These are phyloP conservation scores for Talaromyces thailandensis DNA, from an alignment of 495 filamentous ascomycete species.

Conservation along the genomic window DNA sequence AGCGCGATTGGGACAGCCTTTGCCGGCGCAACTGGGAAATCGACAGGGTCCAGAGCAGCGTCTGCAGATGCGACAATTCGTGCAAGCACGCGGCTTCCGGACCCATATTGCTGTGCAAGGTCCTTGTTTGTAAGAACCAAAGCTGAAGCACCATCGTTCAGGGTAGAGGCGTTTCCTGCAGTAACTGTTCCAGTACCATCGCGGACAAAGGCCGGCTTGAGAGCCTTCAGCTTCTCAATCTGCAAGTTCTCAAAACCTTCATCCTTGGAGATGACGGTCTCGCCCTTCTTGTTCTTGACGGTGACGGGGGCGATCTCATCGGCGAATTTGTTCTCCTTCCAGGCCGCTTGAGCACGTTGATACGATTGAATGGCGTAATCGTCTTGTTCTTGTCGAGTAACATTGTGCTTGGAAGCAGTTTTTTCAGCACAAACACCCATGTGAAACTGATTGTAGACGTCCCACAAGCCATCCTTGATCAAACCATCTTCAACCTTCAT, in stretches of 20 bases:
- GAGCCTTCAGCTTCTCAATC: constrained; percentile 68
- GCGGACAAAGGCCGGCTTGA: constrained; percentile 85
- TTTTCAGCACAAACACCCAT: constrained; percentile 98
- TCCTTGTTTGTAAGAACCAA: constrained; percentile 73
- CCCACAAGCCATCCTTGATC: constrained; percentile 91
- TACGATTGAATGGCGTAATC: constrained; percentile 84
- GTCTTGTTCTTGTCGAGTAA: constrained; percentile 80
- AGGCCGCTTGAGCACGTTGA: constrained; percentile 80
- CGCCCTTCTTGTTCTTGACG: constrained; percentile 75
- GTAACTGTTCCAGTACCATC: constrained; percentile 85
- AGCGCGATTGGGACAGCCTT: constrained; percentile 90
- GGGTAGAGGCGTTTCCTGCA: constrained; percentile 82
- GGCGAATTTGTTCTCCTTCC: constrained; percentile 66
- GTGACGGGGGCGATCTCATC: constrained; percentile 86
- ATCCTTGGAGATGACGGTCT: constrained; percentile 66
- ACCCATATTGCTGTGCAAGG: constrained; percentile 66
- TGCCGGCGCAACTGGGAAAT: constrained; percentile 90
- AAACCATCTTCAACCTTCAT: constrained; percentile 82
- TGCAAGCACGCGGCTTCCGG: constrained; percentile 66
- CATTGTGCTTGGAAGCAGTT: constrained; percentile 76
- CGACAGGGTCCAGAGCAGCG: constrained; percentile 85
- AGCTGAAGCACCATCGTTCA: constrained; percentile 94
- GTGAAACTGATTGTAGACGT: constrained; percentile 92
- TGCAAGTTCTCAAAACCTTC: constrained; percentile 84
- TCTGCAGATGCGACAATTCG: constrained; percentile 80